Percentiles rank a stretch among this genome's conserved stretches.
Conservation (phyloP, 441 rosid species). For the Arabidopsis hybrid region DNA sequence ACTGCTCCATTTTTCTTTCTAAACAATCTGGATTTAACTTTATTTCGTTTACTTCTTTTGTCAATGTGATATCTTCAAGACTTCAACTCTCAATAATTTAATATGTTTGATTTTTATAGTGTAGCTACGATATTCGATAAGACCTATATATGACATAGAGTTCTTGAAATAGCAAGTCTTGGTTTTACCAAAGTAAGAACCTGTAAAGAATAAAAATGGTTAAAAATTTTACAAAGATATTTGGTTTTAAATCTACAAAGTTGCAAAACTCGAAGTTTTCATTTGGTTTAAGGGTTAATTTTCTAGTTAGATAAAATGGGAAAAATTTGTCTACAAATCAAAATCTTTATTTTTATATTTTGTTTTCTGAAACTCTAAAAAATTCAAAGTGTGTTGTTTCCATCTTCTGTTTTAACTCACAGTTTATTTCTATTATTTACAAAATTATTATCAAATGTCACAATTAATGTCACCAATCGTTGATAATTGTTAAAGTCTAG, state of each 20-base stretch:
- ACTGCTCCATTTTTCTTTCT: conserved; percentile 20
- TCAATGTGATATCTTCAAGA: conserved; percentile 4
- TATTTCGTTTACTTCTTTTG: conserved; percentile 10
- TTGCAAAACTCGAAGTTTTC: background rate
- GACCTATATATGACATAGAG: conserved; percentile 47
- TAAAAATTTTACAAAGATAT: background rate
- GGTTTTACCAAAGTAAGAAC: conserved; percentile 41
- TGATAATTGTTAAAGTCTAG: background rate
- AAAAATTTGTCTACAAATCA: background rate
- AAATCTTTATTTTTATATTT: background rate
- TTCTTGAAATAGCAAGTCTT: conserved; percentile 44
- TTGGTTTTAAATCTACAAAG: background rate
- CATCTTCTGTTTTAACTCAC: too few species aligned
- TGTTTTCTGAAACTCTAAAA: background rate
- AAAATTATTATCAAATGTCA: background rate
- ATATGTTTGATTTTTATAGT: conserved; percentile 27
- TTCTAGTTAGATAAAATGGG: background rate
- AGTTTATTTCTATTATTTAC: background rate
- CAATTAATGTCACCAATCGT: background rate
- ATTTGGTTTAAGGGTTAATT: background rate
- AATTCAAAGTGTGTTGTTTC: background rate
- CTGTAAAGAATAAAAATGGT: conserved; percentile 9
- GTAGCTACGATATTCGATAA: conserved; percentile 46
- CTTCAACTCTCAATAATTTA: background rate
- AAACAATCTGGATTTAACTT: conserved; percentile 30